These are phyloP conservation scores for Paramecium bursaria DNA, from an alignment of 73 alveolate species.

Conservation along the genomic window DNA sequence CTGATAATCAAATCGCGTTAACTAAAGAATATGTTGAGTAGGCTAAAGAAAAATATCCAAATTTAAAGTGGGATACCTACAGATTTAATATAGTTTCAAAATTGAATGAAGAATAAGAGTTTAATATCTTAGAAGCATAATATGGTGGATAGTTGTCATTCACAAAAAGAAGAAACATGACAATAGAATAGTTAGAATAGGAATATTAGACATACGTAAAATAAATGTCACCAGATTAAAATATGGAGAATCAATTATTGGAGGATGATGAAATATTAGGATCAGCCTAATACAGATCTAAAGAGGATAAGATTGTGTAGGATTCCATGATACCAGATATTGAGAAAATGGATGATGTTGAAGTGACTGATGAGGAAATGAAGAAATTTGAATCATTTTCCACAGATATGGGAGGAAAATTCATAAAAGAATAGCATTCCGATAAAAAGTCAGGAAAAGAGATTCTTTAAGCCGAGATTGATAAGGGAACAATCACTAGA, in stretches of 20 bases:
- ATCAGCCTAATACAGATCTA: neutral
- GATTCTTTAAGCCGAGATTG: conserved; percentile 14
- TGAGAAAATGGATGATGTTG: neutral
- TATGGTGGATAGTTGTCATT: conserved; percentile 1
- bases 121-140: neutral
- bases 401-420: neutral
- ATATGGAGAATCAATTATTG: neutral
- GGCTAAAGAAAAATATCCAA: neutral
- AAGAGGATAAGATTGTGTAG: neutral
- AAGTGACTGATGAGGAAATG: neutral
- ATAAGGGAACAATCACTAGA: neutral
- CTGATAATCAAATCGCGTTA: neutral
- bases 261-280: conserved; percentile 29
- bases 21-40: conserved; percentile 3
- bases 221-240: neutral
- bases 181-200: neutral
- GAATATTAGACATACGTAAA: neutral
- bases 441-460: conserved; percentile 5
- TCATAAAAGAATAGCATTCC: neutral
- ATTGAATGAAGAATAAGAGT: neutral
- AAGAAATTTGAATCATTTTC: neutral
- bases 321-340: neutral
- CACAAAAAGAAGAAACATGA: too few species aligned
- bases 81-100: neutral
- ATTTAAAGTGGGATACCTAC: conserved; percentile 6